Evolutionary conservation across 208 protist species (phyloP).

Genomic region (Trypanosoma theileri): DNA sequence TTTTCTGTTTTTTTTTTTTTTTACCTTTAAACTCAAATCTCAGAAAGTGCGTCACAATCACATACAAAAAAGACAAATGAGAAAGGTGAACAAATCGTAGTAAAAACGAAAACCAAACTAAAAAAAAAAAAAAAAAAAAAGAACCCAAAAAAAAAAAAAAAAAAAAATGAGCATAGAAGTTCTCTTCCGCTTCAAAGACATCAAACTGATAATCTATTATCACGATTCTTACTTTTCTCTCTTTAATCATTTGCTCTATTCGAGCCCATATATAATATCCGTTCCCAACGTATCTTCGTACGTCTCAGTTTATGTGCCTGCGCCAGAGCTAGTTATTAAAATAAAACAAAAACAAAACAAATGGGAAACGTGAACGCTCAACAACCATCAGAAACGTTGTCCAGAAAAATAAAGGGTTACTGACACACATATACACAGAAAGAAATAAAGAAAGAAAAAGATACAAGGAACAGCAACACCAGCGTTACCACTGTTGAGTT

Average conservation of each 20-base stretch:
- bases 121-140: constrained; percentile 12
- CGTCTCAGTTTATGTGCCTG: no score
- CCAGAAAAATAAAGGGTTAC: neutral
- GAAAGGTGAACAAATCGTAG: constrained; percentile 2
- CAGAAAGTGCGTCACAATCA: neutral
- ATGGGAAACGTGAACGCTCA: neutral
- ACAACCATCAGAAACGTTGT: no score
- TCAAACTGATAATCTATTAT: no score
- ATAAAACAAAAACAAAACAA: constrained; percentile 17
- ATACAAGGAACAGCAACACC: neutral
- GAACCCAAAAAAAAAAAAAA: neutral
- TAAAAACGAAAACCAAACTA: neutral
- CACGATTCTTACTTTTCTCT: no score
- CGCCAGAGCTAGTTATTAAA: neutral
- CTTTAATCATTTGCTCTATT: no score
- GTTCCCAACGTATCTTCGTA: no score
- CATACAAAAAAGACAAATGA: neutral
- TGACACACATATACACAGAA: neutral
- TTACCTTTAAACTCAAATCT: neutral
- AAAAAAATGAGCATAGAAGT: neutral
- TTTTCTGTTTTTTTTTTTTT: neutral
- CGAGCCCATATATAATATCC: no score
- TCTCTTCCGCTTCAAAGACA: neutral
- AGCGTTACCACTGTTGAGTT: no score
- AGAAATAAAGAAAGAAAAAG: neutral